These are phyloP conservation scores for Starmerella gropengiesseri DNA, from an alignment of 805 yeast species.

Conservation along the genomic window DNA sequence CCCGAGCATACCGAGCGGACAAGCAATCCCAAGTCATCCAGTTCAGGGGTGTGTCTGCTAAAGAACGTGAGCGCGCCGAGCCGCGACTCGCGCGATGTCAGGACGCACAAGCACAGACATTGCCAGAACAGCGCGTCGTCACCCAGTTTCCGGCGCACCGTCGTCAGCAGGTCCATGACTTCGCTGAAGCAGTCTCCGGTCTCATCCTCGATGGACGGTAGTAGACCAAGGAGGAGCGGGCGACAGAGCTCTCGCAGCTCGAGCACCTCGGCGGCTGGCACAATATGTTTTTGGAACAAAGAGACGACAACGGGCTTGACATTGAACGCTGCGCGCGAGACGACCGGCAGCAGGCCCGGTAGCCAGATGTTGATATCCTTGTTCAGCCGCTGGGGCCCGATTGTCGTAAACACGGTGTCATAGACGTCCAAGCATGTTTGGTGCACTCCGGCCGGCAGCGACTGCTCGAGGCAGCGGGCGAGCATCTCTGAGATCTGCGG, in stretches of 20 bases:
- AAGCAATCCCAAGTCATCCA: constrained; percentile 71
- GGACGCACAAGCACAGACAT: constrained; percentile 58
- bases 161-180: constrained; percentile 48
- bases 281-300: constrained; percentile 45
- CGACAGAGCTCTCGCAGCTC: constrained; percentile 45
- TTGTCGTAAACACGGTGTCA: constrained; percentile 51
- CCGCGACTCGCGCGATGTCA: constrained; percentile 68
- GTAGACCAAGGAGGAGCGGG: constrained; percentile 60
- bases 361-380: constrained; percentile 64
- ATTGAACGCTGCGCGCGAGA: constrained; percentile 79
- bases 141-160: constrained; percentile 43
- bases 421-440: constrained; percentile 75
- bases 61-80: constrained; percentile 78
- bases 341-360: constrained; percentile 82
- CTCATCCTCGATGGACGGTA: constrained; percentile 90
- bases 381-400: constrained; percentile 47
- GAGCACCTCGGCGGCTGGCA: constrained; percentile 32
- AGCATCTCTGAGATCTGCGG: constrained; percentile 57
- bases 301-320: constrained; percentile 70
- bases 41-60: constrained; percentile 27
- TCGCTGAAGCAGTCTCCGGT: constrained; percentile 68
- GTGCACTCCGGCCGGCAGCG: constrained; percentile 91
- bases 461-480: constrained; percentile 68
- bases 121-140: constrained; percentile 83
- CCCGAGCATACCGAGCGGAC: constrained; percentile 65